These are phyloP conservation scores for Malus hybrid DNA, from an alignment of 331 rosid genomes.

Conservation along the genomic window DNA sequence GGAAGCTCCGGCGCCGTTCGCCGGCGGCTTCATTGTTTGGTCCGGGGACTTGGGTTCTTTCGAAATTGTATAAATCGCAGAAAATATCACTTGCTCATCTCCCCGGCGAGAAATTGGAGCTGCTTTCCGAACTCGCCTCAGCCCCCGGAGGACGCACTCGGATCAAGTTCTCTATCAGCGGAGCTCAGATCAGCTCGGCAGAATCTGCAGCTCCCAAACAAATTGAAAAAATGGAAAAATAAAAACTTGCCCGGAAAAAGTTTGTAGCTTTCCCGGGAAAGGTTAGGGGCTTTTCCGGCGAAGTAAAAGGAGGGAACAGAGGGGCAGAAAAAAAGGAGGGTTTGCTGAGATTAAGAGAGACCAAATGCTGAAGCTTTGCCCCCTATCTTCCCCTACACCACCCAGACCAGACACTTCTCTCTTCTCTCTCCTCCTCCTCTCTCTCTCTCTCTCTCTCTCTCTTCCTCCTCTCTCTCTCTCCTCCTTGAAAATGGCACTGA, in stretches of 20 bases:
- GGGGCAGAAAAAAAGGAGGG: conserved; percentile 22
- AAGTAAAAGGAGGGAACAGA: conserved; percentile 12
- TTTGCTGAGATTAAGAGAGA: conserved; percentile 38
- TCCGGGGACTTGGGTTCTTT: conserved; percentile 6
- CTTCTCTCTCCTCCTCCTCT: not conserved
- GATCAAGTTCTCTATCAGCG: conserved; percentile 1
- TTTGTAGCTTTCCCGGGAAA: not conserved
- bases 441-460: not conserved
- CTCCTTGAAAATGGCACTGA: conserved; percentile 19
- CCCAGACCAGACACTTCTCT: conserved; percentile 39
- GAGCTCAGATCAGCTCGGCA: conserved; percentile 29
- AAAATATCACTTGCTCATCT: conserved; percentile 25
- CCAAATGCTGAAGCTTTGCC: conserved; percentile 56
- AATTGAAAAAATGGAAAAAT: not conserved
- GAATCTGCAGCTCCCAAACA: not conserved
- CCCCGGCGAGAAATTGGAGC: conserved; percentile 6
- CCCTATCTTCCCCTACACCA: conserved; percentile 55
- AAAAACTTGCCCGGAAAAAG: conserved; percentile 1
- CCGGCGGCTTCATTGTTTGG: conserved; percentile 52
- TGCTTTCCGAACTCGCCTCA: not conserved
- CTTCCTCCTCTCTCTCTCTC: not conserved
- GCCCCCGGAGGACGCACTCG: not conserved
- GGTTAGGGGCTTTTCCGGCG: conserved; percentile 7
- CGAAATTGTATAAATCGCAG: not conserved
- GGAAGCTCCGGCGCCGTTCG: conserved; percentile 34